A percentile compares a stretch with the other conserved stretches of the same genome.
Conservation (phyloP, 2,329 filamentous ascomycete genomes). For the Alternaria rosae region DNA sequence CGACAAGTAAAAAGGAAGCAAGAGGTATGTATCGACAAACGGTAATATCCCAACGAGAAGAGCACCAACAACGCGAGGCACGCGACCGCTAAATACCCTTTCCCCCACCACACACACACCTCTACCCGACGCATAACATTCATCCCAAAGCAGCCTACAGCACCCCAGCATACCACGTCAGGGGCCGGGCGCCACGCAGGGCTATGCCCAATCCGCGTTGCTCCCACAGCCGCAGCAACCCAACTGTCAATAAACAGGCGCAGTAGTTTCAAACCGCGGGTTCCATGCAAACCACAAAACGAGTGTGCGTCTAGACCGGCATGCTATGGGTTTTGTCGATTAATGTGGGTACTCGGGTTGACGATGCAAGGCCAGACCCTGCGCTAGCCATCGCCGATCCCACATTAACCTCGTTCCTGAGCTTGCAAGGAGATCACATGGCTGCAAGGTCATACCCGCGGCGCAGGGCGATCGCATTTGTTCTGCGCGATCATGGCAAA, state of each 20-base stretch:
- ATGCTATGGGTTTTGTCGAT: not conserved
- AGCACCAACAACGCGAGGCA: not conserved
- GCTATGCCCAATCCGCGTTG: not conserved
- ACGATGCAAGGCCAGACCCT: conserved; percentile 8
- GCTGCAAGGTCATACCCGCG: not conserved
- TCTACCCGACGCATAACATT: conserved; percentile 2
- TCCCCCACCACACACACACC: not conserved
- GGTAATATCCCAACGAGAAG: not conserved
- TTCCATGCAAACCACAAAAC: conserved; percentile 9
- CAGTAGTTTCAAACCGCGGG: conserved; percentile 16
- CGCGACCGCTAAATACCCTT: conserved; percentile 3
- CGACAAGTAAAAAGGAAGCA: not conserved
- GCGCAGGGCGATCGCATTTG: not conserved
- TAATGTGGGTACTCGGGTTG: conserved; percentile 4
- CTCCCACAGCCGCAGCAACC: not conserved
- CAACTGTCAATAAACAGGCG: conserved; percentile 16
- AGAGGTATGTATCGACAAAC: not conserved
- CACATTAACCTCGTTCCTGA: not conserved
- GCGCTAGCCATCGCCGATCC: conserved; percentile 1
- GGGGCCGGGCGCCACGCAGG: conserved; percentile 1
- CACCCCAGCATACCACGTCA: conserved; percentile 1
- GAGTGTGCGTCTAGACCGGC: conserved; percentile 8
- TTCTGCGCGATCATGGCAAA: not conserved
- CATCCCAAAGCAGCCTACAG: conserved; percentile 1
- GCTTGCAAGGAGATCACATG: not conserved